Evolutionary conservation across 352 stramenopile genomes (phyloP), one percentile per base, ranked within the genome.

Genomic region (Paralagenidium karlingii): DNA sequence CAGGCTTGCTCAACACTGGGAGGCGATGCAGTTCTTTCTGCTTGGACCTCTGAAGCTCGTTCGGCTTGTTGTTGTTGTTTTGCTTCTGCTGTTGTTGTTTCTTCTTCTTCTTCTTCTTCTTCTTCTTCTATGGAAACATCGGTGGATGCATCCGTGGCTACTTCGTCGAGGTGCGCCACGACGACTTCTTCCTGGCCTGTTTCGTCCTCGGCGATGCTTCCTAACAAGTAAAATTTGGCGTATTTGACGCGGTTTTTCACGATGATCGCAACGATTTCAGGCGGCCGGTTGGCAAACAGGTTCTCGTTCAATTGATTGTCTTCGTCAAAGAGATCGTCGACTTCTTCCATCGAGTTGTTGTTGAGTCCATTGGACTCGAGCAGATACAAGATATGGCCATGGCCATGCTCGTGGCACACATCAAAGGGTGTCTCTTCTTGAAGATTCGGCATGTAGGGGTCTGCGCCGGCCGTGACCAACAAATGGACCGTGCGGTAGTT

Each of bases 361-460:
- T 65, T 54, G 30, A 41, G 18, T 31, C 19, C 26, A 15, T 15
- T 19, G 7, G 26, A 20, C 47, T 88, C 70, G 32, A 88, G 58
- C 43, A 88, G 43, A 41, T 88, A 84, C 40, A 77, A 61, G 30
- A 88, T 61, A 42, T 85, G 75, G 21, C 68, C 63, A 47, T 81
- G 69, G 28, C 75, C 70, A 24, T 75, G 63, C 22, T 50, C 51
- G 32, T 71, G 63, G 10, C 74, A 74, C 29, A 91, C 63, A 34
- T 91, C 78, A 38, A 87, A 84, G 9, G 78, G 67, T 38, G 78
- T 87, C 43, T 91, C 54, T 33, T 82, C 63, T n/a, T 60, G 56
- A 18, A 75, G 58, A 47, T 91, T 88, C 18, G 78, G 78, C 68
- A 91, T 86, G 43, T 88, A 70, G 20, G 77, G 69, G 40, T 91